A percentile compares a stretch with the other conserved stretches of the same genome.
Evolutionary conservation across 2,329 filamentous ascomycete genomes (phyloP).

Genomic region (Aspergillus novoparasiticus): DNA sequence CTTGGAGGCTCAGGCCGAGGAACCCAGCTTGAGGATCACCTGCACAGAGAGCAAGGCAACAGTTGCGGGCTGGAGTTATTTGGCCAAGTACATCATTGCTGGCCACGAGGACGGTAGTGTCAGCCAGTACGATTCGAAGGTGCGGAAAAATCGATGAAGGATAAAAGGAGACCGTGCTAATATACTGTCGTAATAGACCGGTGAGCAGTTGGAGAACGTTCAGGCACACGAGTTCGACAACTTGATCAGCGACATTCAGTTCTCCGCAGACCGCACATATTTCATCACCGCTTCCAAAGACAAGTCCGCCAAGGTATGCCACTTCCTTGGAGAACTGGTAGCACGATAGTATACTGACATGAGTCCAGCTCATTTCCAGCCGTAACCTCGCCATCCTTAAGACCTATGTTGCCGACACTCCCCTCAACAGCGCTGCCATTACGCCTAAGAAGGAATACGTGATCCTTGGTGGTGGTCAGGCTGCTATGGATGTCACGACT

Average conservation of each 20-base stretch:
- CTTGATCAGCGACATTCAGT: constrained; percentile 90
- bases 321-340: neutral
- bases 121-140: constrained; percentile 89
- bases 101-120: constrained; percentile 96
- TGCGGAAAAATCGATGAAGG: constrained; percentile 35
- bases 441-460: constrained; percentile 97
- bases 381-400: constrained; percentile 90
- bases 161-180: neutral
- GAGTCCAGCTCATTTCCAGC: constrained; percentile 71
- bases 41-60: constrained; percentile 97
- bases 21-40: constrained; percentile 82
- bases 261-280: constrained; percentile 90
- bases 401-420: constrained; percentile 88
- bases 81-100: constrained; percentile 94
- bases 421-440: constrained; percentile 92
- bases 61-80: constrained; percentile 93
- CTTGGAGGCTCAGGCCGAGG: constrained; percentile 75
- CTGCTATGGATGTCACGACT: constrained; percentile 97
- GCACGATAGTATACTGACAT: constrained; percentile 21
- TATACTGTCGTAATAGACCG: constrained; percentile 55
- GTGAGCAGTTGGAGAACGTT: constrained; percentile 78
- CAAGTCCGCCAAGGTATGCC: constrained; percentile 83
- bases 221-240: constrained; percentile 83
- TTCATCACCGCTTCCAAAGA: constrained; percentile 99
- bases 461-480: constrained; percentile 96